These are phyloP conservation scores for Zangia roseola DNA, from an alignment of 768 basidiomycete species.

Conservation along the genomic window DNA sequence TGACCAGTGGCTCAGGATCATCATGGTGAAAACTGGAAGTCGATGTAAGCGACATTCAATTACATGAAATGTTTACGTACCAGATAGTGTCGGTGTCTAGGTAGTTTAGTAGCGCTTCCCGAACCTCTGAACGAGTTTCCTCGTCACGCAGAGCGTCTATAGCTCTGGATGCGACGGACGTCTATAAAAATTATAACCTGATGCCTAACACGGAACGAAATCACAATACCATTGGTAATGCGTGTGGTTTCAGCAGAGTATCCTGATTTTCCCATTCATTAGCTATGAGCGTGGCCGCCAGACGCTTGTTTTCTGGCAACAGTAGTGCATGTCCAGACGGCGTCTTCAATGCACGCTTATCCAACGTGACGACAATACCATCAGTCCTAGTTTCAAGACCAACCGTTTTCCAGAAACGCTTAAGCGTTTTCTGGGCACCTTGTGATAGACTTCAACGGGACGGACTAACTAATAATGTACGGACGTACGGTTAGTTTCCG, in stretches of 20 bases:
- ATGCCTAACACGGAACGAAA: neutral
- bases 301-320: conserved; percentile 64
- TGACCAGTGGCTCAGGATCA: conserved; percentile 69
- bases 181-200: conserved; percentile 47
- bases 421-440: conserved; percentile 87
- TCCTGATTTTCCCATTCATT: conserved; percentile 97
- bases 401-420: conserved; percentile 95
- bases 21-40: conserved; percentile 75
- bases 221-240: conserved; percentile 80
- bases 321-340: conserved; percentile 76
- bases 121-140: conserved; percentile 57
- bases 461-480: conserved; percentile 36
- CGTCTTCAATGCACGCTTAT: conserved; percentile 84
- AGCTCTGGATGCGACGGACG: conserved; percentile 86
- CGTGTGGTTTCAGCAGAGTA: conserved; percentile 81
- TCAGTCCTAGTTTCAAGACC: conserved; percentile 60
- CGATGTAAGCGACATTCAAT: neutral
- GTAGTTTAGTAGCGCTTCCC: conserved; percentile 72
- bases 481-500: conserved; percentile 68
- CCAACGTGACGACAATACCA: conserved; percentile 65
- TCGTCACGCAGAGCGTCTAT: conserved; percentile 72
- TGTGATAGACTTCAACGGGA: conserved; percentile 6
- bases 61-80: conserved; percentile 38
- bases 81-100: conserved; percentile 94
- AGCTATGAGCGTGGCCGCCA: conserved; percentile 84